A percentile compares a stretch with the other conserved stretches of the same genome.
Conservation (phyloP, 202 grass and related monocot species). For the Elaeis oleifera region DNA sequence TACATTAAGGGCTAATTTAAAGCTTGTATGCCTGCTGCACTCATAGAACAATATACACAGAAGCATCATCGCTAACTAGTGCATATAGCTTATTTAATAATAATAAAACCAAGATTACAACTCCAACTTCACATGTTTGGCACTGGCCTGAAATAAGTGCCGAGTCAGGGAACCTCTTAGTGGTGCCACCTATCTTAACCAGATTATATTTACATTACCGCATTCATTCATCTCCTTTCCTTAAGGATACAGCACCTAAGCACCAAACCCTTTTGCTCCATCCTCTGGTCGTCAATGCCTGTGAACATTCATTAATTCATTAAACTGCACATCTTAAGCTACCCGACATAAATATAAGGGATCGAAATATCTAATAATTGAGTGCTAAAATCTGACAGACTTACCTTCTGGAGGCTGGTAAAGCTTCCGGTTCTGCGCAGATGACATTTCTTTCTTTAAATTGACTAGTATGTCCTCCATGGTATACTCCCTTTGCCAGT, state of each 20-base stretch:
- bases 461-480: slow-evolving; percentile 73
- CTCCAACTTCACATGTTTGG: too few species aligned
- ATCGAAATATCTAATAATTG: neutral
- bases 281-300: slow-evolving; percentile 74
- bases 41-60: too few species aligned
- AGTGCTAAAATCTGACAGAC: neutral
- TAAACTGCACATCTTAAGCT: neutral
- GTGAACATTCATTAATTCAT: neutral
- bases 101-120: too few species aligned
- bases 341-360: slow-evolving; percentile 1
- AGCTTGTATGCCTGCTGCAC: too few species aligned
- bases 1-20: too few species aligned
- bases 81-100: too few species aligned
- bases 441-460: slow-evolving; percentile 82
- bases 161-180: too few species aligned
- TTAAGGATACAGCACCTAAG: slow-evolving; percentile 51
- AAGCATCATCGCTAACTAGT: too few species aligned
- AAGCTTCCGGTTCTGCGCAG: slow-evolving; percentile 75
- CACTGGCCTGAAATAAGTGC: too few species aligned
- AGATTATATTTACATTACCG: slow-evolving; percentile 15
- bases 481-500: slow-evolving; percentile 70
- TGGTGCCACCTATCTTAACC: neutral
- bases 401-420: slow-evolving; percentile 75
- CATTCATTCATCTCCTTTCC: neutral
- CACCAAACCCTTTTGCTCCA: slow-evolving; percentile 60